Base-by-base conservation (phyloP, 2,329 filamentous ascomycete genomes). In the Venturia aucupariae region DNA sequence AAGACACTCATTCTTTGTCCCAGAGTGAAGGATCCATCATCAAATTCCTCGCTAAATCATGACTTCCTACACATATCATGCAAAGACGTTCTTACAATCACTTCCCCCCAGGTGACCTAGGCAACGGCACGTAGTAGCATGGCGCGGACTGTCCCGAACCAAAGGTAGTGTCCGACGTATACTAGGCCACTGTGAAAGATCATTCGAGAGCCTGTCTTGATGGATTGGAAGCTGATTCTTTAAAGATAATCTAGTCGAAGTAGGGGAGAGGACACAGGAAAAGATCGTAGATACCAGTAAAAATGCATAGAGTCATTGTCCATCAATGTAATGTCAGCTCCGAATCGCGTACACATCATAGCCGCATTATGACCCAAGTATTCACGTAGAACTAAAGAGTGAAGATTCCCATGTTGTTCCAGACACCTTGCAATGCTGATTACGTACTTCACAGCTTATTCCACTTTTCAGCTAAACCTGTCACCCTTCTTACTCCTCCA, bases 401-500 rank as follows among this genome's bases (percentile, higher is more conserved):
- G 51, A 57, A 35, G 51, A 32, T 57, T 57, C 17, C 51, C 19
- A 48, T 48, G 44, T n/a, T 24, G 8, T 24, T n/a, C 44, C 30
- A 57, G 7, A n/a, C 51, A 57, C 51, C 51, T 35, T 22, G 51
- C 51, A 57, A 57, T 35, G 51, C 51, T 19, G 3, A 57, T 35
- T 3, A 57, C 6, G 13, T 17, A 35, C 1, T 17, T 15, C 19
- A 57, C 1, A 13, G 17, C 22, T n/a, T 15, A 7, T 17, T 35
- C 13, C 30, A n/a, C 8, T 19, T 8, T 6, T 57, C 30, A 57
- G 30, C 51, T 57, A 10, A 99, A 95, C 41, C 94, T 83, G 78
- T 97, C 92, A 3, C 94, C 94, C 75, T 91, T 95, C 67, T 81
- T 84, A 76, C 88, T 89, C 70, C 84, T 80, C 76, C 88, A 97